Base-by-base conservation (phyloP, 2,329 filamentous ascomycete genomes). In the Venturia nashicola region DNA sequence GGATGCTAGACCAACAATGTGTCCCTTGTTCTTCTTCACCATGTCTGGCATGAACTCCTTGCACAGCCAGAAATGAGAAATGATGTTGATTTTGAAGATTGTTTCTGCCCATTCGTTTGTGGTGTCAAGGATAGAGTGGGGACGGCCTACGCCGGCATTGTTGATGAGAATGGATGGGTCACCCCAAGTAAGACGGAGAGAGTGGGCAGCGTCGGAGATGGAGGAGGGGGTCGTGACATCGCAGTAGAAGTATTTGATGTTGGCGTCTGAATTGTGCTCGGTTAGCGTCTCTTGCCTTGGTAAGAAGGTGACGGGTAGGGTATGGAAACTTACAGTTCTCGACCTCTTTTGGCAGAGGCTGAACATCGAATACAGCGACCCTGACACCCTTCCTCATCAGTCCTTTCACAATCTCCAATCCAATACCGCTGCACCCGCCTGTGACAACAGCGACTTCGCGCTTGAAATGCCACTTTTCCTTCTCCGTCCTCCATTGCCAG, bases 1-100 rank as follows among this genome's bases (percentile, higher is more conserved):
- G 64, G 78, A 82, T 2, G 83, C 82, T 16, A 86, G 75, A 0
- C 81, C 83, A 12, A 86, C 75, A 40, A 85, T 74, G 66, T 85
- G 82, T 2, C 83, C 83, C 67, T 82, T 80, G 67, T 82, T 78
- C 34, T 74, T 72, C 59, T 69, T 68, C 20, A 82, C 68, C 80
- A 83, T 83, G 60, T 73, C 71, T 0, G 81, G 81, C 44, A 83
- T 67, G 71, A 83, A 82, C 66, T 81, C 79, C 62, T 78, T 76
- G 9, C 80, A 76, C 65, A 76, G 78, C 65, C 76, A 75, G 71
- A 78, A 83, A 68, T 83, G 80, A 27, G 77, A 74, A 51, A 83
- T 73, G 11, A 78, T 74, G 71, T 83, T 83, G 64, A 82, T 79
- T 64, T 79, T 77, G 67, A 82, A 82, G 11, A 80, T 79, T 65